These are phyloP conservation scores for Phytophthora citricola DNA, from an alignment of 352 stramenopile genomes.

Conservation along the genomic window DNA sequence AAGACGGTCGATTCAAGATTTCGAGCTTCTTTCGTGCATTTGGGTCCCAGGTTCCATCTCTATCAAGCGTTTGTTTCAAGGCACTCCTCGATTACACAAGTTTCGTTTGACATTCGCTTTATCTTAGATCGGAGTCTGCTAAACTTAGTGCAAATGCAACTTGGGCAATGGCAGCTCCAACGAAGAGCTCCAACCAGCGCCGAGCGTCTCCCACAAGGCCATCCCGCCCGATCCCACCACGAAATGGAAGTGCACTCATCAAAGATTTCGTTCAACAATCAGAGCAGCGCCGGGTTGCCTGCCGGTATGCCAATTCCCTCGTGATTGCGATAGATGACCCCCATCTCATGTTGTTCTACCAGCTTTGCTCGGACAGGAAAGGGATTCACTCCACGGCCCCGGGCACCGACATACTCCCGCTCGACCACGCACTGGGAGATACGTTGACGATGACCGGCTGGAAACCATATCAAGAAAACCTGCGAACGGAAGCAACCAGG, in stretches of 20 bases:
- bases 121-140: neutral
- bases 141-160: constrained; percentile 7
- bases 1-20: too few species aligned
- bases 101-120: too few species aligned
- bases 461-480: constrained; percentile 14
- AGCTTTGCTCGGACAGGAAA: constrained; percentile 31
- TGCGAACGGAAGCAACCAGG: constrained; percentile 13
- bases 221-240: constrained; percentile 6
- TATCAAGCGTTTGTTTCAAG: too few species aligned
- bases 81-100: too few species aligned
- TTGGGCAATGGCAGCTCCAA: neutral
- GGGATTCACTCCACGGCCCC: constrained; percentile 24
- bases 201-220: neutral
- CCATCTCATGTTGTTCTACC: neutral
- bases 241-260: constrained; percentile 46
- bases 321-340: neutral
- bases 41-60: too few species aligned
- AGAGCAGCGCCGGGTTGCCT: constrained; percentile 44
- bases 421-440: constrained; percentile 4
- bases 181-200: constrained; percentile 6
- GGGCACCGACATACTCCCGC: constrained; percentile 8
- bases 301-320: constrained; percentile 29
- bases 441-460: constrained; percentile 9
- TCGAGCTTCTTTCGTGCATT: too few species aligned
- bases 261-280: constrained; percentile 60